Conservation (phyloP, 2,329 filamentous ascomycete species). For the Cladobotryum mycophilum region DNA sequence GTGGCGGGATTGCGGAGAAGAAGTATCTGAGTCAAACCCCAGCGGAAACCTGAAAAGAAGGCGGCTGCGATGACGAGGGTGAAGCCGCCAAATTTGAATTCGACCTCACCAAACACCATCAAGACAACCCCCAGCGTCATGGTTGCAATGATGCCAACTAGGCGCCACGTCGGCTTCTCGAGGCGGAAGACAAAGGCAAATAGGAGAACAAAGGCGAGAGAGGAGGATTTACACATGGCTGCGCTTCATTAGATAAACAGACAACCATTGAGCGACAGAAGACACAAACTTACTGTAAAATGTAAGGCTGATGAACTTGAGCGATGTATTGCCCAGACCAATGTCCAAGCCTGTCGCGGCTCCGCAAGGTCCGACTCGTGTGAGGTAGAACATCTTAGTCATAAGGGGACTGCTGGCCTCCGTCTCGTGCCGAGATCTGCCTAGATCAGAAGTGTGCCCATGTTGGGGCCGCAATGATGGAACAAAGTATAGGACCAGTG, state of each 20-base stretch:
- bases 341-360: slow-evolving; percentile 92
- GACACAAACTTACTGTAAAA: slow-evolving; percentile 68
- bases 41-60: slow-evolving; percentile 94
- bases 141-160: slow-evolving; percentile 78
- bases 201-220: slow-evolving; percentile 86
- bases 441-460: slow-evolving; percentile 40
- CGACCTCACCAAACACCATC: slow-evolving; percentile 95
- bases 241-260: slow-evolving; percentile 17
- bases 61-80: slow-evolving; percentile 86
- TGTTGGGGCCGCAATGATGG: slow-evolving; percentile 70
- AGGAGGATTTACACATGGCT: slow-evolving; percentile 98
- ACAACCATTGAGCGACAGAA: not conserved
- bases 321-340: slow-evolving; percentile 87
- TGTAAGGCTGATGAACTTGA: slow-evolving; percentile 93
- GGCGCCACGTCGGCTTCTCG: slow-evolving; percentile 77
- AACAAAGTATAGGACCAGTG: slow-evolving; percentile 71
- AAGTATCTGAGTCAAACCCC: slow-evolving; percentile 96
- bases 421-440: slow-evolving; percentile 44
- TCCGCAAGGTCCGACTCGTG: slow-evolving; percentile 85
- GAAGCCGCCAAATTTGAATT: slow-evolving; percentile 83
- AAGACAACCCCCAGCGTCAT: slow-evolving; percentile 94
- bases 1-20: slow-evolving; percentile 91
- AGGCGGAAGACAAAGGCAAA: slow-evolving; percentile 94
- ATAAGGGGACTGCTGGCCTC: slow-evolving; percentile 60
- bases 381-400: slow-evolving; percentile 86